A percentile compares a stretch with the other conserved stretches of the same genome.
These are phyloP conservation scores for Dendrocalamus sinicus DNA, from an alignment of 176 grass and related monocot species.

Conservation along the genomic window DNA sequence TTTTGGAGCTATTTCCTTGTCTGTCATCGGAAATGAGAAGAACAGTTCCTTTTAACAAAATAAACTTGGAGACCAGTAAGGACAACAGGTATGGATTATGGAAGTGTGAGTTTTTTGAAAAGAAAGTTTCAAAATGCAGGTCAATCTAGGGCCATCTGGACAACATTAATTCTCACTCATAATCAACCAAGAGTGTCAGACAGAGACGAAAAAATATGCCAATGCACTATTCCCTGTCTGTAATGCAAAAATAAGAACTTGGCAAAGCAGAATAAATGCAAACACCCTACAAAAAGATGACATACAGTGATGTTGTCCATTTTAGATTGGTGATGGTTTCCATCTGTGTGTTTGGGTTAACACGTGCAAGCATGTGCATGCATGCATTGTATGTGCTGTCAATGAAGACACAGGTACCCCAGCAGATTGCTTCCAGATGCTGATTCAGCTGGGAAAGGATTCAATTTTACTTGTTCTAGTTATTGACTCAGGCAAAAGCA, in stretches of 20 bases:
- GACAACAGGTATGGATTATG: neutral
- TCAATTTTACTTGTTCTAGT: slow-evolving; percentile 32
- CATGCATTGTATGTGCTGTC: neutral
- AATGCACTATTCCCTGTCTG: neutral
- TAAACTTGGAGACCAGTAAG: slow-evolving; percentile 23
- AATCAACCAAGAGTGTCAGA: neutral
- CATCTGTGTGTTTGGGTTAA: neutral
- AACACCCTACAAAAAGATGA: slow-evolving; percentile 2
- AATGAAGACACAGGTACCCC: neutral
- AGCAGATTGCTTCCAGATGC: neutral
- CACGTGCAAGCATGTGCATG: neutral
- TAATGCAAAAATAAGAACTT: slow-evolving; percentile 19
- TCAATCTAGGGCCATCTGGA: neutral
- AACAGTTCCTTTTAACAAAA: slow-evolving; percentile 27
- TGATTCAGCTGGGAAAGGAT: slow-evolving; percentile 29
- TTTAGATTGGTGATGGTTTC: neutral
- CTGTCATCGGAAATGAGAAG: slow-evolving; percentile 53
- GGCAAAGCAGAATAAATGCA: neutral
- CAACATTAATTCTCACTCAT: slow-evolving; percentile 11
- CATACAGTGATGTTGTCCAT: neutral
- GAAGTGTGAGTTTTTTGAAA: neutral
- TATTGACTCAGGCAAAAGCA: neutral
- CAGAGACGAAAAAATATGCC: neutral
- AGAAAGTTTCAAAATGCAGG: neutral
- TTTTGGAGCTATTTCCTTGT: slow-evolving; percentile 74